Base-by-base conservation (phyloP, 106 monocot species). In the Dioscorea alata region DNA sequence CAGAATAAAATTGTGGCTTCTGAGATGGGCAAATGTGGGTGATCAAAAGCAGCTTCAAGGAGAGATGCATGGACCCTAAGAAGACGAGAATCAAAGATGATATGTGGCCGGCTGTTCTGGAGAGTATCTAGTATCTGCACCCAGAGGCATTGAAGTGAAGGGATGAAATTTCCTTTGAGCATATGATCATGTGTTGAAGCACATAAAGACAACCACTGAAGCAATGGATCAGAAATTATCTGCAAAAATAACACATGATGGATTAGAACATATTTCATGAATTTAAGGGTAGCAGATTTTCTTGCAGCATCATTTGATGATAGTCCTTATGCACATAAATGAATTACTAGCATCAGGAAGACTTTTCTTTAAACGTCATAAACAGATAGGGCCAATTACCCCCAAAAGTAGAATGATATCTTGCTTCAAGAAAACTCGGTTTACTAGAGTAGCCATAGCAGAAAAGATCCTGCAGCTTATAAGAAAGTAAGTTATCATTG, bases 21-120 rank as follows among this genome's bases (percentile, higher is more conserved):
- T 67, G 81, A 73, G 50, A 84, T 88, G 42, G 81, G 66, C 4
- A 22, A 23, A 25, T 81, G 33, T 42, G 81, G 81, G 57, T 88
- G 84, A 69, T 75, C 73, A 23, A 84, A 73, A 58, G 84, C 61
- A 53, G 33, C 50, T 65, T 75, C 68, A 50, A 88, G 73, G 33
- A 81, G 69, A 65, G 71, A 57, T 48, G 71, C 75, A 49, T 78
- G 77, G 8, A 50, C 17, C 62, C 57, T 15, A 35, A 88, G 65
- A 19, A 81, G 67, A 24, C 8, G 50, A 63, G 83, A 75, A 76
- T 88, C 65, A 14, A 71, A 80, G 13, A 62, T 63, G 24, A 77
- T 71, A 28, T 70, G 62, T 51, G 80, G 82, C 18, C 78, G 62
- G 54, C 60, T 73, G 48, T 63, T 75, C 69, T 70, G 57, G n/a